These are phyloP conservation scores for Citrus reticulata DNA, from an alignment of 345 rosid genomes.

Conservation along the genomic window DNA sequence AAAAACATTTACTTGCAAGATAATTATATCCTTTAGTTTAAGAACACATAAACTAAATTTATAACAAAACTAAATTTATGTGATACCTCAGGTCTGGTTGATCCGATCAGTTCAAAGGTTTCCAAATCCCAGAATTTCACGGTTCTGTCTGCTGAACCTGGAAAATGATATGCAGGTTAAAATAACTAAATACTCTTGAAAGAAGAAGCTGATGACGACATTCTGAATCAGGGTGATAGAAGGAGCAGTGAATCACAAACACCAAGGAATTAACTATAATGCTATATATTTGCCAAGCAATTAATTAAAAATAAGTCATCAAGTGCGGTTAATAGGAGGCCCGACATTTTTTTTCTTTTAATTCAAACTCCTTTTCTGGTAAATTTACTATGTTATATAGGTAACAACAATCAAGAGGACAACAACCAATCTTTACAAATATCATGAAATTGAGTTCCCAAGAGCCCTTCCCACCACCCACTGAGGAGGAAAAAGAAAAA, in stretches of 20 bases:
- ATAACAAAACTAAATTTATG: no score
- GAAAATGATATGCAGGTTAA: slow-evolving; percentile 23
- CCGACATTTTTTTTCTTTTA: neutral
- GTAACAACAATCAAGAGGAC: neutral
- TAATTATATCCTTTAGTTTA: neutral
- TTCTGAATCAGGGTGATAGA: neutral
- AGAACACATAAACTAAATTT: slow-evolving; percentile 1
- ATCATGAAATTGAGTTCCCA: neutral
- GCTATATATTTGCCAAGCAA: neutral
- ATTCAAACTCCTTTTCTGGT: neutral
- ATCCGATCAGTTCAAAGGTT: slow-evolving; percentile 94
- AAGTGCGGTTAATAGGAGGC: neutral
- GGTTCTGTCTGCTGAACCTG: slow-evolving; percentile 97
- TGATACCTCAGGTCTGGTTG: slow-evolving; percentile 91
- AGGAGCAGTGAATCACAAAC: neutral
- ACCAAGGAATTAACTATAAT: neutral
- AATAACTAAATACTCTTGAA: neutral
- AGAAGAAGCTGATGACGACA: neutral
- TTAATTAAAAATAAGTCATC: neutral
- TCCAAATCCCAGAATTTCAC: slow-evolving; percentile 99
- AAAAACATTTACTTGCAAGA: neutral
- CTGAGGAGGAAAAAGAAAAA: neutral
- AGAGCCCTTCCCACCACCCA: neutral
- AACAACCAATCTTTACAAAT: neutral
- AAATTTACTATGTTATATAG: neutral